phyloP scores from a whole-genome alignment of 1,284 basidiomycete species.

The Abortiporus biennis region DNA sequence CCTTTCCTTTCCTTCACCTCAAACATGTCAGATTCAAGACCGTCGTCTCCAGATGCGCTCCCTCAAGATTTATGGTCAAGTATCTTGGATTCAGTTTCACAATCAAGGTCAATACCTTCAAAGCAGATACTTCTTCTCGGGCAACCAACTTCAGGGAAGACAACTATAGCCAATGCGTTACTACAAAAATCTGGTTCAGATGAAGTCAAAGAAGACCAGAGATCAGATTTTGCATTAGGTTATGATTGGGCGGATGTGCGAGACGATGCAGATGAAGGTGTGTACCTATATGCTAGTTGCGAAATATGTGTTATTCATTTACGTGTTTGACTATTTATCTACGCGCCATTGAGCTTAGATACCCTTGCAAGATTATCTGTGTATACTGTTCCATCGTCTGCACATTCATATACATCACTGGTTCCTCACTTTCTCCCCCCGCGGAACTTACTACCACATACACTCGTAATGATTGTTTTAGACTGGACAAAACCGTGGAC shows the following conservation, averaged over 20 bases:
- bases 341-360: slow-evolving; percentile 40
- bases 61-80: slow-evolving; percentile 86
- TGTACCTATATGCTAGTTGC: slow-evolving; percentile 20
- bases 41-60: slow-evolving; percentile 60
- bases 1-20: too few species aligned
- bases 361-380: slow-evolving; percentile 83
- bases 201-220: slow-evolving; percentile 48
- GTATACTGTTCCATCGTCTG: slow-evolving; percentile 82
- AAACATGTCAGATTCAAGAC: slow-evolving; percentile 50
- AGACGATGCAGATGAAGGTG: slow-evolving; percentile 88
- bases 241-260: slow-evolving; percentile 84
- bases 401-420: slow-evolving; percentile 68
- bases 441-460: slow-evolving; percentile 63
- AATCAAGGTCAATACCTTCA: slow-evolving; percentile 76
- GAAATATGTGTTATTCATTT: slow-evolving; percentile 1
- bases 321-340: background rate
- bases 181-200: slow-evolving; percentile 57
- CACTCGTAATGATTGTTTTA: slow-evolving; percentile 82
- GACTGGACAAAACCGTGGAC: slow-evolving; percentile 95
- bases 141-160: slow-evolving; percentile 73
- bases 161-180: slow-evolving; percentile 61
- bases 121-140: slow-evolving; percentile 84
- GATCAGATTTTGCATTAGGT: slow-evolving; percentile 73
- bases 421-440: slow-evolving; percentile 82
- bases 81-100: slow-evolving; percentile 85